Conservation (phyloP, 768 basidiomycete genomes). For the Clitopilus hobsonii region DNA sequence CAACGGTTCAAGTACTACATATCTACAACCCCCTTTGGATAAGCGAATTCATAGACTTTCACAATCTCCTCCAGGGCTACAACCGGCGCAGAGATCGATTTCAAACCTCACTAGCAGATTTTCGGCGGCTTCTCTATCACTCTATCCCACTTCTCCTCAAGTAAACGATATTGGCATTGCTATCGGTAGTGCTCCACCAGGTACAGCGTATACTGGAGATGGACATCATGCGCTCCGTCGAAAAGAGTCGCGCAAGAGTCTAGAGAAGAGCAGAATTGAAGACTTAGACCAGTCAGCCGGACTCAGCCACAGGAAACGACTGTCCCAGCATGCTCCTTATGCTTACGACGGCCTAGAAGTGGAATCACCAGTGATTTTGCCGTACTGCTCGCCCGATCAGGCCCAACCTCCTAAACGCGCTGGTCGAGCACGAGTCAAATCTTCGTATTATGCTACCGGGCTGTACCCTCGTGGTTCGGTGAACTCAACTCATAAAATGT, state of each 20-base stretch:
- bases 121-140: constrained; percentile 40
- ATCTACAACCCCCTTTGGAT: not conserved
- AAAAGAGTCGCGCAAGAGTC: constrained; percentile 26
- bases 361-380: constrained; percentile 35
- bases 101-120: constrained; percentile 31
- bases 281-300: not conserved
- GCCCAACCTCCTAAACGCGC: constrained; percentile 24
- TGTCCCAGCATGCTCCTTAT: not conserved
- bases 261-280: constrained; percentile 12
- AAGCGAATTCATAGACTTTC: constrained; percentile 15
- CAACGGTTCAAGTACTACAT: not conserved
- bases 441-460: constrained; percentile 57
- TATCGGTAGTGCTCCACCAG: constrained; percentile 22
- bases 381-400: constrained; percentile 18
- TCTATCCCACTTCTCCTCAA: constrained; percentile 42
- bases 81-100: constrained; percentile 35
- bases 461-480: constrained; percentile 51
- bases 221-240: constrained; percentile 34
- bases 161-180: constrained; percentile 25
- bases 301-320: not conserved
- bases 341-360: constrained; percentile 55
- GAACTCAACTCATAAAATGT: constrained; percentile 24
- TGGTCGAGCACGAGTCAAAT: constrained; percentile 65
- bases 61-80: constrained; percentile 24
- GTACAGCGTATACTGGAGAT: constrained; percentile 33